A percentile compares a stretch with the other conserved stretches of the same genome.
Conservation (phyloP, 2,329 filamentous ascomycete species). For the Chaetomium olivaceum region DNA sequence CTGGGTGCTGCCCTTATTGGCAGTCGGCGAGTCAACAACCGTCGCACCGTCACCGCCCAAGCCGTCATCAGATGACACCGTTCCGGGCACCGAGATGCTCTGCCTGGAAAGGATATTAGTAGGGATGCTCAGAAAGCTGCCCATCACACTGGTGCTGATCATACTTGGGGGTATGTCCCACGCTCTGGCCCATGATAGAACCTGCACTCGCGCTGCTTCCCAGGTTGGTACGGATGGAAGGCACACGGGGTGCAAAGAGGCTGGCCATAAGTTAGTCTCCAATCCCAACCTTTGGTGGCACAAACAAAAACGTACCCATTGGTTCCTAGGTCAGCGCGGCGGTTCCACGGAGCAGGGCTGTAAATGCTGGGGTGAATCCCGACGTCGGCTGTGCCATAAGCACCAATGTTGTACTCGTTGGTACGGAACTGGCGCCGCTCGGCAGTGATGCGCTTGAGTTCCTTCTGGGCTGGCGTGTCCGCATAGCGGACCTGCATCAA, state of each 20-base stretch:
- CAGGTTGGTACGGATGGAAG: slow-evolving; percentile 24
- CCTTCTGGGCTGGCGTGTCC: slow-evolving; percentile 94
- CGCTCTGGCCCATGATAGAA: slow-evolving; percentile 22
- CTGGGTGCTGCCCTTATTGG: slow-evolving; percentile 47
- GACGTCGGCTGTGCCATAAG: slow-evolving; percentile 64
- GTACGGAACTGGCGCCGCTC: slow-evolving; percentile 94
- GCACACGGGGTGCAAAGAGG: slow-evolving; percentile 30
- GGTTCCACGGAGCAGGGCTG: slow-evolving; percentile 43
- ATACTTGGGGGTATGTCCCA: slow-evolving; percentile 31
- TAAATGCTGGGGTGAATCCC: slow-evolving; percentile 55
- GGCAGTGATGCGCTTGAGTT: slow-evolving; percentile 92
- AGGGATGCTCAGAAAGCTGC: slow-evolving; percentile 4
- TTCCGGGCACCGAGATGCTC: slow-evolving; percentile 43
- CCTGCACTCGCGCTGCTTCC: slow-evolving; percentile 20
- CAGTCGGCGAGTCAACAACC: slow-evolving; percentile 52
- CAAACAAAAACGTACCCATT: slow-evolving; percentile 30
- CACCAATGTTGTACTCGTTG: slow-evolving; percentile 85
- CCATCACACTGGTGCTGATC: slow-evolving; percentile 14
- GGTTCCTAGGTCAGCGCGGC: slow-evolving; percentile 33
- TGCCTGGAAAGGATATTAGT: slow-evolving; percentile 39
- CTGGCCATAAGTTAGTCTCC: slow-evolving; percentile 22
- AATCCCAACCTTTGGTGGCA: not conserved
- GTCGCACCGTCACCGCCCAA: slow-evolving; percentile 56
- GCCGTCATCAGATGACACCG: slow-evolving; percentile 48
- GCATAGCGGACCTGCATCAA: slow-evolving; percentile 94